phyloP scores from a whole-genome alignment of 2,329 filamentous ascomycete species.

The Pseudogymnoascus destructans region DNA sequence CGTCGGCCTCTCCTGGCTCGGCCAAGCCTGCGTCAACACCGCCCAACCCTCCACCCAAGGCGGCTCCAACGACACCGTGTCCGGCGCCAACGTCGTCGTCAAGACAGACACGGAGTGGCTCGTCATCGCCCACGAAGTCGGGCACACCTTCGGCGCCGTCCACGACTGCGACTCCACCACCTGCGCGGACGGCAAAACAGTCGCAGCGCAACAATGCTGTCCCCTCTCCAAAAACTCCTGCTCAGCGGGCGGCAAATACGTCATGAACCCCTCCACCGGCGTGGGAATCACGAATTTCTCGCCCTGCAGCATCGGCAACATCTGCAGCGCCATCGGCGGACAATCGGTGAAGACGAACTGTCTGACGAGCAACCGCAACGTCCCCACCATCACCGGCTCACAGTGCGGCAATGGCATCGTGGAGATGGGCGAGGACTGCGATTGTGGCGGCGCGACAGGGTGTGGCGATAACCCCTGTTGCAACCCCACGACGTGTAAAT shows the following conservation, averaged over 20 bases:
- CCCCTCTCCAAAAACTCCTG: constrained; percentile 57
- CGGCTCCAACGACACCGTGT: constrained; percentile 54
- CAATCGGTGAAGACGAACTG: constrained; percentile 66
- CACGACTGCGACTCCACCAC: constrained; percentile 71
- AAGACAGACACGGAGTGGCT: constrained; percentile 81
- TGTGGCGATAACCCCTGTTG: constrained; percentile 75
- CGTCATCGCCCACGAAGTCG: constrained; percentile 86
- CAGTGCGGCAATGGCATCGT: constrained; percentile 97
- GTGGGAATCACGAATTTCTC: constrained; percentile 67
- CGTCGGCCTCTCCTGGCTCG: constrained; percentile 86
- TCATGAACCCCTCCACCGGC: constrained; percentile 91
- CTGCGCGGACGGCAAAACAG: constrained; percentile 49
- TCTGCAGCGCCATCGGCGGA: constrained; percentile 72
- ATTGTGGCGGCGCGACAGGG: constrained; percentile 66
- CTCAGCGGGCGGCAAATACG: constrained; percentile 63
- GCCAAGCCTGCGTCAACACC: constrained; percentile 61
- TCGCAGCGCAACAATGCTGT: constrained; percentile 59
- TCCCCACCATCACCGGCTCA: constrained; percentile 67
- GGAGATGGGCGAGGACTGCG: constrained; percentile 85
- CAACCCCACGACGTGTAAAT: constrained; percentile 74
- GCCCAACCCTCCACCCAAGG: constrained; percentile 40
- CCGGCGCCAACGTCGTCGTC: constrained; percentile 80
- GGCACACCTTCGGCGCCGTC: constrained; percentile 89
- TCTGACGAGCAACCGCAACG: constrained; percentile 71
- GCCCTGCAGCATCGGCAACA: constrained; percentile 79